Evolutionary conservation across 2,329 filamentous ascomycete species (phyloP), one percentile per base, ranked within the genome.

Genomic region (Aspergillus novofumigatus): DNA sequence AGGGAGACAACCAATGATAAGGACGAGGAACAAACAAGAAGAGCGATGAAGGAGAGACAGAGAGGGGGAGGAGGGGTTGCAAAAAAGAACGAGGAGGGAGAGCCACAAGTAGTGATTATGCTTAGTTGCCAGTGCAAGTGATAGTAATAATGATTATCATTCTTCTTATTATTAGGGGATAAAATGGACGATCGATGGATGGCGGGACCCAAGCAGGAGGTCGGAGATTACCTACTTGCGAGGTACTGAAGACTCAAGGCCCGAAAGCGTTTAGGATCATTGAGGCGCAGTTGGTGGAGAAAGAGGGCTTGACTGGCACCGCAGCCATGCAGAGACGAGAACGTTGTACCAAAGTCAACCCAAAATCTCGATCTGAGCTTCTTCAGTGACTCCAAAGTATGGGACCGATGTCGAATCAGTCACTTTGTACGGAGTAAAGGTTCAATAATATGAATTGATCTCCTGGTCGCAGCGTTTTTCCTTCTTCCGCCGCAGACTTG

Each of bases 211-310:
- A 38, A 38, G 21, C 44, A 47, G 44, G 44, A 47, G 44, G 21
- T 59, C 53, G 59, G 61, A 64, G 59, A 64, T 62, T 65, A 68
- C 62, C 60, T 67, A 55, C 53, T 45, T 50, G 32, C 57, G 2
- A 35, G 32, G 32, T 35, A 49, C 38, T 55, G 55, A 56, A 50
- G 48, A 52, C 56, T 35, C 21, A 23, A 6, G 52, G 35, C 52
- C 49, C 32, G 32, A 54, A 60, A 66, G 65, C 56, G 64, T 63
- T 64, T 63, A 60, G 57, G 64, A 67, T 67, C 66, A 65, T 60
- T 65, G 60, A 60, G 64, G 62, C 61, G 65, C 65, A 65, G 65
- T 59, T 52, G 52, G 55, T 53, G 54, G 25, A 45, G 61, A 59
- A 59, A 59, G 56, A 59, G 58, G 25, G 21, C 20, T 45, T 58